Conservation (phyloP, 345 rosid species). For the Rhizophora apiculata region DNA sequence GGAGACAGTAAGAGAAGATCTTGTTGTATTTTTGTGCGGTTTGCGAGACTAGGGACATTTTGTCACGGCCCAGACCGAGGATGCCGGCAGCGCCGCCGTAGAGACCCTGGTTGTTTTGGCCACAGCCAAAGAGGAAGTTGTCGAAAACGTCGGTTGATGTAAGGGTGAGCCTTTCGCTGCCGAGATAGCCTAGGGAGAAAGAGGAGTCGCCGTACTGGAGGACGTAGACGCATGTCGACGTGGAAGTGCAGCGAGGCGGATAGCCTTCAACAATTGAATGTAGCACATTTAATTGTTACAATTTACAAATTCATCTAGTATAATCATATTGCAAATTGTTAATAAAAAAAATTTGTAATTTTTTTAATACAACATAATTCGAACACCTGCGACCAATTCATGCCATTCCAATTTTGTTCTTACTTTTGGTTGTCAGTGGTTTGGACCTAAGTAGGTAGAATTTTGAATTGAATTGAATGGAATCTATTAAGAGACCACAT, state of each 20-base stretch:
- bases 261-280: conserved; percentile 36
- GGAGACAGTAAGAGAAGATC: conserved; percentile 82
- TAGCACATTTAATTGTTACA: not conserved
- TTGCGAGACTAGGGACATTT: conserved; percentile 64
- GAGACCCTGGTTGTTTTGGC: conserved; percentile 75
- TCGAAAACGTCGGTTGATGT: conserved; percentile 44
- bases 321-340: not conserved
- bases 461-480: not conserved
- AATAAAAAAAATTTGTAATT: not conserved
- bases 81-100: conserved; percentile 70
- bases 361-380: too few relatives aligned
- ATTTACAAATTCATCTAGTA: not conserved
- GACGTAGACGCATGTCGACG: conserved; percentile 61
- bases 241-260: conserved; percentile 37
- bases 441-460: too few relatives aligned
- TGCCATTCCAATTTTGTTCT: too few relatives aligned
- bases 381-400: too few relatives aligned
- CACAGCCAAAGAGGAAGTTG: conserved; percentile 68
- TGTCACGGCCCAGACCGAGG: conserved; percentile 77
- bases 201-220: conserved; percentile 81
- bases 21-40: conserved; percentile 53
- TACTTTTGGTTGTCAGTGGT: too few relatives aligned
- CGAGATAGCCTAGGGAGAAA: conserved; percentile 59
- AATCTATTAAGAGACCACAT: too few relatives aligned
- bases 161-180: conserved; percentile 54